These are phyloP conservation scores for Cinnamomum chago DNA, from an alignment of 164 flowering plant species.

Conservation along the genomic window DNA sequence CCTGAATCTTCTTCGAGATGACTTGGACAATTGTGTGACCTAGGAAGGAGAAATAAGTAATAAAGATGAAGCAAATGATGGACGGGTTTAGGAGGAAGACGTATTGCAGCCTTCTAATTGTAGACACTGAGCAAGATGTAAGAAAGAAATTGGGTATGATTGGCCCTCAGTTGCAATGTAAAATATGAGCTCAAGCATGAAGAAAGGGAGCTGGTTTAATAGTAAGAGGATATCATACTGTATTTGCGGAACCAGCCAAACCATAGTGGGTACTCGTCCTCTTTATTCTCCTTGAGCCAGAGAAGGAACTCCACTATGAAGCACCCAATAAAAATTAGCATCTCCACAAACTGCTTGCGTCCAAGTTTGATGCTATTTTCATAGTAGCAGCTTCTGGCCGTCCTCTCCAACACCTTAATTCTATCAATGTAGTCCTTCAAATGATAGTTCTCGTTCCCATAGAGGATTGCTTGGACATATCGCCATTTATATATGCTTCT, in stretches of 20 bases:
- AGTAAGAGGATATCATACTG: conserved; percentile 12
- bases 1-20: neutral
- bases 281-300: neutral
- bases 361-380: neutral
- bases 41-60: neutral
- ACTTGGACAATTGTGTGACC: too few relatives aligned
- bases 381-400: neutral
- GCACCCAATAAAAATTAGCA: conserved; percentile 16
- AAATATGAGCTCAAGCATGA: conserved; percentile 2
- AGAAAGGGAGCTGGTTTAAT: conserved; percentile 16
- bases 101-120: neutral
- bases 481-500: conserved; percentile 13
- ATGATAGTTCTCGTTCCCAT: neutral
- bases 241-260: conserved; percentile 6
- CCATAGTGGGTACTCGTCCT: neutral
- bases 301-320: conserved; percentile 16
- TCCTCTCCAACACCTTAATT: neutral
- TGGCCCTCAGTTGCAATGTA: neutral
- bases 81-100: neutral
- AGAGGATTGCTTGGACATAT: neutral
- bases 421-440: neutral
- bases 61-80: conserved; percentile 11
- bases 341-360: conserved; percentile 7
- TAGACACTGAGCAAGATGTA: neutral
- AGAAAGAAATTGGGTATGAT: neutral